Percentiles rank a stretch among this genome's conserved stretches.
Evolutionary conservation across 495 filamentous ascomycete species (phyloP).

Genomic region (Talaromyces liani): DNA sequence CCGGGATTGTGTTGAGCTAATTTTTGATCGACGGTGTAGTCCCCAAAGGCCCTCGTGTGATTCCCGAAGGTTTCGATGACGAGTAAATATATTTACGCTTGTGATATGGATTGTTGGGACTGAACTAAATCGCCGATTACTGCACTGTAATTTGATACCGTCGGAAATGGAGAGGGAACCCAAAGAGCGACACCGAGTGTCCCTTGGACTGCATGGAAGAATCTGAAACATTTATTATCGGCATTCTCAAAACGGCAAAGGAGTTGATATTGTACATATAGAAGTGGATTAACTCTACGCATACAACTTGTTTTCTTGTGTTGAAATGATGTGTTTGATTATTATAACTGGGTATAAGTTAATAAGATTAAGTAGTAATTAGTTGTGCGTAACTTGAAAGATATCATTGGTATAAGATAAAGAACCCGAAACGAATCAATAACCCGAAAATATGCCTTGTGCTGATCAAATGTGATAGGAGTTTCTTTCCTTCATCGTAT

Average conservation of each 20-base stretch:
- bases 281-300: constrained; percentile 1
- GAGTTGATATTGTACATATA: constrained; percentile 6
- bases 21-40: constrained; percentile 39
- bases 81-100: constrained; percentile 18
- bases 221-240: not conserved
- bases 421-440: not conserved
- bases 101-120: not conserved
- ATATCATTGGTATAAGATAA: not conserved
- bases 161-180: not conserved
- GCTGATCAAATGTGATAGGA: not conserved
- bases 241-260: not conserved
- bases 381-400: not conserved
- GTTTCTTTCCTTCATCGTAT: not conserved
- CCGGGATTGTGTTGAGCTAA: not conserved
- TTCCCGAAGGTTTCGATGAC: constrained; percentile 74
- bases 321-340: not conserved
- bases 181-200: not conserved
- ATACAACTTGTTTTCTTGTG: not conserved
- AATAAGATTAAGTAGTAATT: not conserved
- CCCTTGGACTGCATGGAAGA: not conserved
- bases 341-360: not conserved
- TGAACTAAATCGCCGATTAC: not conserved
- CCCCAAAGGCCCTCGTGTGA: constrained; percentile 63
- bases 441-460: not conserved
- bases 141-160: not conserved